Conservation (phyloP, 495 filamentous ascomycete species). For the Penicillium longicatenatum region DNA sequence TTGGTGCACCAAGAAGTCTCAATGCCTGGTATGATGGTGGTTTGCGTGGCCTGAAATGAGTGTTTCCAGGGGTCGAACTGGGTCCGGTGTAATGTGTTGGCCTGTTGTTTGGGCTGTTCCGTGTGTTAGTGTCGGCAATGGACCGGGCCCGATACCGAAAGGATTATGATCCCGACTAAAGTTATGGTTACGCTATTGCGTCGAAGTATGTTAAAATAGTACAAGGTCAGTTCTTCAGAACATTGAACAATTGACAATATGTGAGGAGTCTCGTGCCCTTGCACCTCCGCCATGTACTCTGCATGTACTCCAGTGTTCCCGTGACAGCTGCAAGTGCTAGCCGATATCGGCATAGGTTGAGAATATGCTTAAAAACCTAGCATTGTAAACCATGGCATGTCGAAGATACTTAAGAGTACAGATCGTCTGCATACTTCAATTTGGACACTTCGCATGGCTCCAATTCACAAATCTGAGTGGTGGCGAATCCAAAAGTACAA, state of each 20-base stretch:
- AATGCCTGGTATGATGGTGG: background rate
- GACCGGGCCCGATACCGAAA: slow-evolving; percentile 3
- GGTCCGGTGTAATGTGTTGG: slow-evolving; percentile 1
- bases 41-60: slow-evolving; percentile 4
- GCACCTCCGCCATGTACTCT: background rate
- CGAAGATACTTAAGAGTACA: background rate
- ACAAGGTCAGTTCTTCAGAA: too few relatives aligned
- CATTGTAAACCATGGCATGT: background rate
- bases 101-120: background rate
- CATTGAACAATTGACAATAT: background rate
- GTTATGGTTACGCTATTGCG: background rate
- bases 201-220: background rate
- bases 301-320: slow-evolving; percentile 12
- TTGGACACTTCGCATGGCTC: too few relatives aligned
- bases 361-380: background rate
- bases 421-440: too few relatives aligned
- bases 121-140: background rate
- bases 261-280: slow-evolving; percentile 6
- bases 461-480: too few relatives aligned
- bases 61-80: slow-evolving; percentile 3
- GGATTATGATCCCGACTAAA: background rate
- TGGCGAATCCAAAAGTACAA: background rate
- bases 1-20: background rate
- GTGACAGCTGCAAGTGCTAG: slow-evolving; percentile 10
- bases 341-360: slow-evolving; percentile 12